Percentiles rank a stretch among this genome's conserved stretches.
Evolutionary conservation across 768 basidiomycete genomes (phyloP).

Genomic region (Kwoniella sp.): DNA sequence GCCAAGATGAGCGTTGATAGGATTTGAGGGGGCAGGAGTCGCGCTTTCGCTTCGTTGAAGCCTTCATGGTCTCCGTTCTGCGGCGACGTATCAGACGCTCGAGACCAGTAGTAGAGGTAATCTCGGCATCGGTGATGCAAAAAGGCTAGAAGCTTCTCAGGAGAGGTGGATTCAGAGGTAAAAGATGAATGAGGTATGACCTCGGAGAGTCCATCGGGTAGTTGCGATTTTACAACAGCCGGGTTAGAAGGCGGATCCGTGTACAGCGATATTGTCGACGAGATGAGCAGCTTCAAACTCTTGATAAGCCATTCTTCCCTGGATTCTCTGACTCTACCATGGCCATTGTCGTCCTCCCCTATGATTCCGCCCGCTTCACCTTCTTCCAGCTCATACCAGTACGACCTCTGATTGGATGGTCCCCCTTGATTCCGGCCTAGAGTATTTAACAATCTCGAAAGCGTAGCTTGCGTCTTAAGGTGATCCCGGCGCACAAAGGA

Average conservation of each 20-base stretch:
- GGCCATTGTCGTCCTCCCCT: neutral
- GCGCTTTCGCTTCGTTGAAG: neutral
- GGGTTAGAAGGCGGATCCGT: constrained; percentile 34
- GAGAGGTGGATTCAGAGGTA: constrained; percentile 1
- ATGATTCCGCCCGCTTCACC: neutral
- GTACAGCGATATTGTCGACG: constrained; percentile 37
- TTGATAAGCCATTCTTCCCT: constrained; percentile 40
- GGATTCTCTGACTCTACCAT: neutral
- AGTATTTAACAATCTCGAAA: constrained; percentile 23
- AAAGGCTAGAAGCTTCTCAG: constrained; percentile 20
- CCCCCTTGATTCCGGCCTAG: neutral
- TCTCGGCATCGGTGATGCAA: neutral
- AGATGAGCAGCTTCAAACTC: constrained; percentile 40
- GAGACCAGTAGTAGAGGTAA: too few relatives aligned
- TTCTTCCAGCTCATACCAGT: constrained; percentile 26
- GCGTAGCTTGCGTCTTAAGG: constrained; percentile 35
- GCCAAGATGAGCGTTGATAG: constrained; percentile 46
- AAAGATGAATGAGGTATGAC: constrained; percentile 21
- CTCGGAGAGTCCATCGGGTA: constrained; percentile 15
- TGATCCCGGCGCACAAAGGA: constrained; percentile 49
- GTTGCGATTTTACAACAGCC: neutral
- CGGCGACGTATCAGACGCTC: too few relatives aligned
- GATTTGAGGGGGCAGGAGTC: constrained; percentile 34
- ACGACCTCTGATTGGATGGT: neutral
- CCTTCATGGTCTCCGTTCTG: too few relatives aligned